Percentiles rank a stretch among this genome's conserved stretches.
Evolutionary conservation across 805 yeast species (phyloP).

Genomic region (Starmerella scarabaei): DNA sequence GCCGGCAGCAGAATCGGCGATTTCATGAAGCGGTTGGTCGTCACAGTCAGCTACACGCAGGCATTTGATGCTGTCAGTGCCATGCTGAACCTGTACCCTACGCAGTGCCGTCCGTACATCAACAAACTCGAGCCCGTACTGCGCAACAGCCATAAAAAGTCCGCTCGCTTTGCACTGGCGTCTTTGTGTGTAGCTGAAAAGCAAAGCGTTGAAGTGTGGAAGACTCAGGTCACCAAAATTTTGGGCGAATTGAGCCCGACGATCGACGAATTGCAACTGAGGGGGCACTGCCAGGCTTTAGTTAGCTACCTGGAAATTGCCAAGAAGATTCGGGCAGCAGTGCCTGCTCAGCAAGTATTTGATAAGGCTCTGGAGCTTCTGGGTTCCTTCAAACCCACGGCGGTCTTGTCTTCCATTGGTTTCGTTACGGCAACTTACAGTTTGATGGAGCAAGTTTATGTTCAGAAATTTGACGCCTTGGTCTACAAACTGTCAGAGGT

Average conservation of each 20-base stretch:
- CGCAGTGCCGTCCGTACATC: slow-evolving; percentile 18
- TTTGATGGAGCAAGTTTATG: slow-evolving; percentile 9
- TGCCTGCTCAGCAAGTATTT: slow-evolving; percentile 10
- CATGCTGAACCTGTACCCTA: slow-evolving; percentile 16
- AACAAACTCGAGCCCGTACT: slow-evolving; percentile 13
- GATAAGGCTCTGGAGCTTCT: slow-evolving; percentile 1
- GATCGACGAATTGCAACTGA: background rate
- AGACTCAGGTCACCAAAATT: background rate
- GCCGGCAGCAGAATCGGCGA: slow-evolving; percentile 65
- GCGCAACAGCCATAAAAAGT: background rate
- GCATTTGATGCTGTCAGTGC: slow-evolving; percentile 3
- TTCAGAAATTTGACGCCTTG: slow-evolving; percentile 15
- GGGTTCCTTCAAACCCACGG: slow-evolving; percentile 6
- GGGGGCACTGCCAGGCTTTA: background rate
- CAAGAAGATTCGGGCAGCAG: slow-evolving; percentile 4
- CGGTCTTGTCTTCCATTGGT: slow-evolving; percentile 2
- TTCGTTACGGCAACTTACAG: slow-evolving; percentile 12
- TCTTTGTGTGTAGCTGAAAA: slow-evolving; percentile 16
- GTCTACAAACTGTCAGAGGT: slow-evolving; percentile 16
- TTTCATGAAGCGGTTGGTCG: slow-evolving; percentile 34
- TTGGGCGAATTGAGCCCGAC: background rate
- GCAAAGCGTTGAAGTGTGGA: slow-evolving; percentile 15
- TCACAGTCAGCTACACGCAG: slow-evolving; percentile 7
- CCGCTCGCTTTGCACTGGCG: slow-evolving; percentile 10
- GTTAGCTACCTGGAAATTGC: slow-evolving; percentile 7